Evolutionary conservation across 495 filamentous ascomycete species (phyloP).

Genomic region (Lasiosphaeria ovina): DNA sequence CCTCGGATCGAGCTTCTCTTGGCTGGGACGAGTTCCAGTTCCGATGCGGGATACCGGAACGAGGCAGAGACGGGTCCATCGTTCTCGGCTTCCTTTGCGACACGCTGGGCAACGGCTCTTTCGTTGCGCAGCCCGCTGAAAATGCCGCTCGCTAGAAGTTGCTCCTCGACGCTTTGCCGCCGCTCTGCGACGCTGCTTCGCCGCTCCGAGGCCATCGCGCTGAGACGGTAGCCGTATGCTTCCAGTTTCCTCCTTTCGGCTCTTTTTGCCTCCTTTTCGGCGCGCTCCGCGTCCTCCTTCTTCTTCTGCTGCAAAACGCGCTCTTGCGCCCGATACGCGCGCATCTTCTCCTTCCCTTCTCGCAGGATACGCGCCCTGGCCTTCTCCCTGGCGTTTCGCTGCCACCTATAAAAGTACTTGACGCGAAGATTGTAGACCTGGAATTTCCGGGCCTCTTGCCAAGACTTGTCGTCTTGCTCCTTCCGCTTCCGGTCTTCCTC

Average conservation of each 20-base stretch:
- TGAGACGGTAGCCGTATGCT: constrained; percentile 21
- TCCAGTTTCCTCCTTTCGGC: constrained; percentile 23
- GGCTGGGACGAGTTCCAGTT: constrained; percentile 24
- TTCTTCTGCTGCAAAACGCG: constrained; percentile 25
- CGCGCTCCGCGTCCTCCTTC: constrained; percentile 34
- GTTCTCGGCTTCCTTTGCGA: constrained; percentile 17
- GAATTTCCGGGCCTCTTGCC: constrained; percentile 38
- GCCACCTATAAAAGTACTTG: constrained; percentile 52
- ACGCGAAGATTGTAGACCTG: constrained; percentile 40
- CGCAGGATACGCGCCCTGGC: constrained; percentile 34
- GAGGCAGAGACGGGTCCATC: background rate
- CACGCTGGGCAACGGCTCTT: constrained; percentile 31
- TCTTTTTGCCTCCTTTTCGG: constrained; percentile 24
- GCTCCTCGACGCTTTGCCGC: constrained; percentile 31
- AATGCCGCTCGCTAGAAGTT: constrained; percentile 43
- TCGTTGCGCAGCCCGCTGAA: constrained; percentile 40
- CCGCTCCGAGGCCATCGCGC: constrained; percentile 11
- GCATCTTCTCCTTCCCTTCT: constrained; percentile 32
- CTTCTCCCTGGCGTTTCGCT: constrained; percentile 33
- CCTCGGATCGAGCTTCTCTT: background rate
- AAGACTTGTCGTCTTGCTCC: constrained; percentile 43
- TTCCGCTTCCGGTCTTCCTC: constrained; percentile 35
- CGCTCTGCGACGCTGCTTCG: constrained; percentile 9
- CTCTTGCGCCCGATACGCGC: constrained; percentile 27
- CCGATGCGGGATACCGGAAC: constrained; percentile 24